A percentile compares a stretch with the other conserved stretches of the same genome.
phyloP scores from a whole-genome alignment of 768 basidiomycete genomes.

The Clavaria fumosa region DNA sequence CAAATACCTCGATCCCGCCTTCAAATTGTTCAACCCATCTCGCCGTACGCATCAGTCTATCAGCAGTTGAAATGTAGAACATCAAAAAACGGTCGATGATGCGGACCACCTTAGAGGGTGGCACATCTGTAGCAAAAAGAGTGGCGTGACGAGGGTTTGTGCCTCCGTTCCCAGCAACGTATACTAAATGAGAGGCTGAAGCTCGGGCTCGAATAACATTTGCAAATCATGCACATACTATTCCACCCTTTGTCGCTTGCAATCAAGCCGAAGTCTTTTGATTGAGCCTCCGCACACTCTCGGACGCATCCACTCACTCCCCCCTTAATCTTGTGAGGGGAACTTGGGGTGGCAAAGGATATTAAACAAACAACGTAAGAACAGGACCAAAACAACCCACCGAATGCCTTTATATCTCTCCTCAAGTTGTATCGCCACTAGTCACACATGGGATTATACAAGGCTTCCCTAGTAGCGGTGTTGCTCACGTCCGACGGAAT shows the following conservation, averaged over 20 bases:
- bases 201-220: too few species aligned
- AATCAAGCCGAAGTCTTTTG: slow-evolving; percentile 61
- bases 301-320: slow-evolving; percentile 62
- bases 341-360: too few species aligned
- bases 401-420: slow-evolving; percentile 54
- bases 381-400: background rate
- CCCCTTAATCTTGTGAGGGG: slow-evolving; percentile 65
- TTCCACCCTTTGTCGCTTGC: slow-evolving; percentile 77
- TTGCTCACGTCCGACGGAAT: slow-evolving; percentile 39
- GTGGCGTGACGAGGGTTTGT: slow-evolving; percentile 45
- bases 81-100: slow-evolving; percentile 52
- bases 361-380: background rate
- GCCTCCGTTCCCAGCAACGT: slow-evolving; percentile 60
- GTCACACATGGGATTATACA: background rate
- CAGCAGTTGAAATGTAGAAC: slow-evolving; percentile 60
- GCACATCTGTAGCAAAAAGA: slow-evolving; percentile 52
- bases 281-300: slow-evolving; percentile 67
- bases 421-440: slow-evolving; percentile 50
- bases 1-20: slow-evolving; percentile 40
- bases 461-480: background rate
- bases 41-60: slow-evolving; percentile 55
- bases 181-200: slow-evolving; percentile 33
- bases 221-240: slow-evolving; percentile 15
- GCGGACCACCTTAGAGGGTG: slow-evolving; percentile 41
- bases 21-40: slow-evolving; percentile 61